Base-by-base conservation (phyloP, 2,329 filamentous ascomycete species). In the Penicillium sp. region DNA sequence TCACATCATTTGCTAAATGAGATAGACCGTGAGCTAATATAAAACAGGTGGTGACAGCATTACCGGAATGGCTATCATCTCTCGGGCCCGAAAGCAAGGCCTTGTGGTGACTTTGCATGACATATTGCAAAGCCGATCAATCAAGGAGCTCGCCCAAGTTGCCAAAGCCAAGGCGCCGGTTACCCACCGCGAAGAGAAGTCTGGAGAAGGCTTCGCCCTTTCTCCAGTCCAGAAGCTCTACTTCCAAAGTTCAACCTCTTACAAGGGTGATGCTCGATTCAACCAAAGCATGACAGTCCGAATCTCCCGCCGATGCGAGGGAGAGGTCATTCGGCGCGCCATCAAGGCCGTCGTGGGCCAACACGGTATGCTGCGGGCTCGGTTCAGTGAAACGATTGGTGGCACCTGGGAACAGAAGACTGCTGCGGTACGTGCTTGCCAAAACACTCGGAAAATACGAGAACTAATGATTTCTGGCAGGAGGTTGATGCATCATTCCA, bases 11-110 rank as follows among this genome's bases (percentile, higher is more conserved):
- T 18, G 18, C n/a, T 16, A 10, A 48, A 10, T 2, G 13, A 50
- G 40, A 43, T 8, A 5, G 13, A 40, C 1, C 32, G 22, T 8
- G 42, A 47, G 41, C 54, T 63, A 50, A 66, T 46, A 16, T 34
- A 42, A 48, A 46, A 45, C 42, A 70, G 72, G 72, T 18, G 73
- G 73, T 4, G 72, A 75, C 53, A 75, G 72, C 43, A 73, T 75
- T 31, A 69, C 67, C 32, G 72, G 72, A 43, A 75, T 75, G 71
- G 66, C 69, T 8, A 65, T 74, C 21, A 67, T 74, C 27, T 71
- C 71, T 16, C 62, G 66, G n/a, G 67, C 71, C n/a, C 69, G 71
- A 21, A 72, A 69, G 38, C 66, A 68, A 22, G 70, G 69, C 3
- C 59, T 74, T 5, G 56, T 58, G n/a, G 41, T 74, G 11, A 67